Percentiles rank a stretch among this genome's conserved stretches.
Conservation (phyloP, 495 filamentous ascomycete species). For the Monascus purpureus region DNA sequence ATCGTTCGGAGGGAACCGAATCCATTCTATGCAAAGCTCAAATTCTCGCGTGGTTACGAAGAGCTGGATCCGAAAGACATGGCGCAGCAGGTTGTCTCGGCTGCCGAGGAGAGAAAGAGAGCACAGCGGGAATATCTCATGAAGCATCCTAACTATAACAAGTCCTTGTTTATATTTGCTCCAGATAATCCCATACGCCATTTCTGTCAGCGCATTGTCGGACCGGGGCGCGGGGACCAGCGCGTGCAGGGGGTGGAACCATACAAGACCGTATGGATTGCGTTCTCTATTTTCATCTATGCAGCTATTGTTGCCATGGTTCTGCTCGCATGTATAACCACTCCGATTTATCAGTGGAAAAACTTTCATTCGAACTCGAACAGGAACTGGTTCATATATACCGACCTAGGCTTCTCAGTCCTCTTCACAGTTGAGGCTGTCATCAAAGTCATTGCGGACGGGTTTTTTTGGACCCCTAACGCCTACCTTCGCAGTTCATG, state of each 20-base stretch:
- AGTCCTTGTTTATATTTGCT: slow-evolving; percentile 73
- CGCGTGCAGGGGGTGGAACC: slow-evolving; percentile 78
- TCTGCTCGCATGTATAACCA: slow-evolving; percentile 83
- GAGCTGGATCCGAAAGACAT: slow-evolving; percentile 72
- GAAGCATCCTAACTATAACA: slow-evolving; percentile 84
- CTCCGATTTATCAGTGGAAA: slow-evolving; percentile 79
- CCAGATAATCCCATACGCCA: slow-evolving; percentile 63
- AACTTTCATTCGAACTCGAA: slow-evolving; percentile 50
- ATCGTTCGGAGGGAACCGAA: slow-evolving; percentile 66
- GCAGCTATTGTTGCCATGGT: slow-evolving; percentile 95
- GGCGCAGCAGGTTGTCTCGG: slow-evolving; percentile 78
- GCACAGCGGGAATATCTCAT: slow-evolving; percentile 83
- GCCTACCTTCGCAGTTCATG: slow-evolving; percentile 93
- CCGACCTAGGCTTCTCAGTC: slow-evolving; percentile 77
- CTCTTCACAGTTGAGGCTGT: slow-evolving; percentile 77
- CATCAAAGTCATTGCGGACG: slow-evolving; percentile 93
- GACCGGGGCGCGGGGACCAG: slow-evolving; percentile 74
- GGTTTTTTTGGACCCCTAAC: slow-evolving; percentile 94
- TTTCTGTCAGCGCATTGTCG: slow-evolving; percentile 81
- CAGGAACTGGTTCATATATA: slow-evolving; percentile 90
- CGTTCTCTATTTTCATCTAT: slow-evolving; percentile 89
- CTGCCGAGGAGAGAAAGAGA: slow-evolving; percentile 64
- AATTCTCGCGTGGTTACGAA: slow-evolving; percentile 58
- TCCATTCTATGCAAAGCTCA: slow-evolving; percentile 80
- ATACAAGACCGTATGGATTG: slow-evolving; percentile 77